Conservation (phyloP, 352 stramenopile species). For the Globisporangium parvum region DNA sequence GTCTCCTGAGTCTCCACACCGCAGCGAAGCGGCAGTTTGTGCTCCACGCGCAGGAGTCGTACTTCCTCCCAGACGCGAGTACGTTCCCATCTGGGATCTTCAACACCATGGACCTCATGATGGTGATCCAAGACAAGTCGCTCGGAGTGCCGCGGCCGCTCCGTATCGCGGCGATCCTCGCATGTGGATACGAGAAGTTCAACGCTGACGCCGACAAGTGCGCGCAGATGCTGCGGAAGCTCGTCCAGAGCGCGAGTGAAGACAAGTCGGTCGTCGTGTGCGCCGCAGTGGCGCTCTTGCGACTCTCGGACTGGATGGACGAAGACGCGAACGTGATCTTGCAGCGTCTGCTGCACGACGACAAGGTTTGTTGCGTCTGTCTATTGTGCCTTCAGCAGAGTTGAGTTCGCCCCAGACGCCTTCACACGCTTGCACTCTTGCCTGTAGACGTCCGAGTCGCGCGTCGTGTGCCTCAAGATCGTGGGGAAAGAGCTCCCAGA, state of each 20-base stretch:
- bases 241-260: constrained; percentile 46
- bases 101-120: constrained; percentile 81
- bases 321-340: constrained; percentile 78
- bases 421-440: not conserved
- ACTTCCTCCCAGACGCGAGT: constrained; percentile 45
- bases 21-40: constrained; percentile 64
- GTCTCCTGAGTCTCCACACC: constrained; percentile 66
- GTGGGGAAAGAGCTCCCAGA: constrained; percentile 78
- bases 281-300: constrained; percentile 64
- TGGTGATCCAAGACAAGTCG: constrained; percentile 74
- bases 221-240: constrained; percentile 50
- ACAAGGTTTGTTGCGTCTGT: constrained; percentile 32
- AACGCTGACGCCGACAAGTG: constrained; percentile 56
- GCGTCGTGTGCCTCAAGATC: constrained; percentile 77
- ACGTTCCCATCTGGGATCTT: constrained; percentile 59
- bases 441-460: constrained; percentile 46
- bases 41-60: constrained; percentile 53
- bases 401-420: not conserved
- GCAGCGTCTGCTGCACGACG: constrained; percentile 74
- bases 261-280: constrained; percentile 71
- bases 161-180: constrained; percentile 66
- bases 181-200: constrained; percentile 70
- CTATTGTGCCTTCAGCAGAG: not conserved
- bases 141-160: constrained; percentile 47
- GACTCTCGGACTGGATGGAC: constrained; percentile 82